Percentiles rank a stretch among this genome's conserved stretches.
Conservation (phyloP, 1,284 basidiomycete genomes). For the Clitocybe nebularis region DNA sequence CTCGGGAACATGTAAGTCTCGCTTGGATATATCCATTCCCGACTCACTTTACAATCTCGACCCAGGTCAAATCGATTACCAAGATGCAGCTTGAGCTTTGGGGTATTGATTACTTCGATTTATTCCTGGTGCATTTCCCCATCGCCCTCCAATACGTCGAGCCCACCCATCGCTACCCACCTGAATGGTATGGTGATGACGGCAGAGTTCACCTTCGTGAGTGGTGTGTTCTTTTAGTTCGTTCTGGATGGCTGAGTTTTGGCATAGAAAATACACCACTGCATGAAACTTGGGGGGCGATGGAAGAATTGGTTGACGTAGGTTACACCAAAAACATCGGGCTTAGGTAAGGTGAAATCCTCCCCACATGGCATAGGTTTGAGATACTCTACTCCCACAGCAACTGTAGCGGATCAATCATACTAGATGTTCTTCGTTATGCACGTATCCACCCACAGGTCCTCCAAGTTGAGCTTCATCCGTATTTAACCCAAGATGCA, state of each 20-base stretch:
- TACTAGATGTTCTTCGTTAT: constrained; percentile 18
- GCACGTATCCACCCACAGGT: constrained; percentile 41
- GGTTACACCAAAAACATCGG: constrained; percentile 46
- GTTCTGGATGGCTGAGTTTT: constrained; percentile 17
- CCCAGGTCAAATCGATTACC: constrained; percentile 47
- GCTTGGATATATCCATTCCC: not conserved
- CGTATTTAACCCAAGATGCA: constrained; percentile 68
- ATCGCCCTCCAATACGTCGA: constrained; percentile 75
- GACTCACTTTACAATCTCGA: not conserved
- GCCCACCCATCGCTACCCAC: constrained; percentile 70
- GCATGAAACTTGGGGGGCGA: constrained; percentile 17
- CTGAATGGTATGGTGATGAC: constrained; percentile 73
- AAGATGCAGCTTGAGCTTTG: constrained; percentile 68
- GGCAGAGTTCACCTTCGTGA: constrained; percentile 38
- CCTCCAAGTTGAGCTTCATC: constrained; percentile 77
- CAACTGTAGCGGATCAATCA: constrained; percentile 16
- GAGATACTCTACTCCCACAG: constrained; percentile 6
- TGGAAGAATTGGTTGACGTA: constrained; percentile 17
- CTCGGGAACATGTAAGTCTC: constrained; percentile 53
- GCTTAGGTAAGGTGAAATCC: constrained; percentile 38
- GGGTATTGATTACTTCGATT: constrained; percentile 79
- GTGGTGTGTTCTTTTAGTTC: constrained; percentile 41
- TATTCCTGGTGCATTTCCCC: constrained; percentile 80
- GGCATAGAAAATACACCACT: constrained; percentile 16
- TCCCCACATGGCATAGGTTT: no score